These are phyloP conservation scores for Penicillium sp. DNA, from an alignment of 2,329 filamentous ascomycete species.

Conservation along the genomic window DNA sequence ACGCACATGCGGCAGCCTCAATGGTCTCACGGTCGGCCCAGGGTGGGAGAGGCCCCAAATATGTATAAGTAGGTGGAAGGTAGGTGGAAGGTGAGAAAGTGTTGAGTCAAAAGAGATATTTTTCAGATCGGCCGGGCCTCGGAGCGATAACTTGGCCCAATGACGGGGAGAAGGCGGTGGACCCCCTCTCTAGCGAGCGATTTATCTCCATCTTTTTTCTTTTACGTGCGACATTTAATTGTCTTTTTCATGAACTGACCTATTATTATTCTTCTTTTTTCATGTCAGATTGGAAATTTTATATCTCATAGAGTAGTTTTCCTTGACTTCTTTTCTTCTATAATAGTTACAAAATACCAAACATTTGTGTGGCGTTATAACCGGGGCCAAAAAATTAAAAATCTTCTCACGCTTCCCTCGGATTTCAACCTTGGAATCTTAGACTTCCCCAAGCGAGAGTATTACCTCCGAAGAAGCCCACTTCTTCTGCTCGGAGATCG, in stretches of 20 bases:
- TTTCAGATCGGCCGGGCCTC: constrained; percentile 24
- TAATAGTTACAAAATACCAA: background rate
- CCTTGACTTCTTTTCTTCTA: background rate
- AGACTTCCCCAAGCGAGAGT: constrained; percentile 1
- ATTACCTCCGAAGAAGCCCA: constrained; percentile 13
- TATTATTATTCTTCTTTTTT: background rate
- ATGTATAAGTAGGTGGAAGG: constrained; percentile 5
- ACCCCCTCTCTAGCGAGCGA: constrained; percentile 15
- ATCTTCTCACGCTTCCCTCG: background rate
- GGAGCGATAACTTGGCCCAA: constrained; percentile 23
- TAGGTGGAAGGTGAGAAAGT: constrained; percentile 10
- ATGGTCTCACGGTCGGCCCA: constrained; percentile 19
- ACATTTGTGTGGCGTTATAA: background rate
- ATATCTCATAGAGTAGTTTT: background rate
- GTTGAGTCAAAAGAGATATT: constrained; percentile 22
- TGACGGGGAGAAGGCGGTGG: constrained; percentile 20
- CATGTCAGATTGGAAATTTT: background rate
- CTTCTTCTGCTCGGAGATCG: constrained; percentile 12
- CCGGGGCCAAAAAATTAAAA: background rate
- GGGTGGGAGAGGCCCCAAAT: constrained; percentile 19
- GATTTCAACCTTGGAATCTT: background rate
- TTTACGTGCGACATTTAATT: constrained; percentile 6
- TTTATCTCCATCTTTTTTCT: constrained; percentile 3
- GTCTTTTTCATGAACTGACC: background rate
- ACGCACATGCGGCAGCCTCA: constrained; percentile 44